Percentiles rank a stretch among this genome's conserved stretches.
These are phyloP conservation scores for Sporothrix pallida DNA, from an alignment of 2,329 filamentous ascomycete species.

Conservation along the genomic window DNA sequence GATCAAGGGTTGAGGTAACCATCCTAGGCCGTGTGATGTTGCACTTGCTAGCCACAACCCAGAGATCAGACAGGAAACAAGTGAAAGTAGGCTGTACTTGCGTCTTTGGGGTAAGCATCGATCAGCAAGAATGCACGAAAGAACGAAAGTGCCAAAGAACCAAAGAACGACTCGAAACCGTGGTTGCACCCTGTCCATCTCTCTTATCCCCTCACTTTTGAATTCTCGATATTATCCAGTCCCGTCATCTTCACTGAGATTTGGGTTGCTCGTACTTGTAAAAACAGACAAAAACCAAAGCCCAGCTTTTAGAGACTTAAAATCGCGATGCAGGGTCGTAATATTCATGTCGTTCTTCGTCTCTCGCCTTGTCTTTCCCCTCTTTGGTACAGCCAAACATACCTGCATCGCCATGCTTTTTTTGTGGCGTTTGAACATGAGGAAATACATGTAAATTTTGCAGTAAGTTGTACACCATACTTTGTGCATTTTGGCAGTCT, in stretches of 20 bases:
- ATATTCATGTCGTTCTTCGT: neutral
- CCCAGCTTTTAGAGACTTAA: neutral
- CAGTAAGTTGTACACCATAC: too few relatives aligned
- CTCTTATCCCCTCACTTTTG: too few relatives aligned
- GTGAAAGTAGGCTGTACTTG: neutral
- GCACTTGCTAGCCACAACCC: neutral
- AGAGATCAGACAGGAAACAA: neutral
- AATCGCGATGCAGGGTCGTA: neutral
- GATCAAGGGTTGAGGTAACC: neutral
- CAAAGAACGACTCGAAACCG: neutral
- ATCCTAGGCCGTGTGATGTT: slow-evolving; percentile 10
- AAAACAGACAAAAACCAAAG: neutral
- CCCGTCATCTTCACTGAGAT: slow-evolving; percentile 4
- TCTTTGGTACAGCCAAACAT: too few relatives aligned
- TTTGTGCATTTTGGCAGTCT: too few relatives aligned
- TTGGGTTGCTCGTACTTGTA: neutral
- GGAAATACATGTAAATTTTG: too few relatives aligned
- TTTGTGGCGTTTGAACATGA: too few relatives aligned
- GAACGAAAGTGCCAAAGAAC: neutral
- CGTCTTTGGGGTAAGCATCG: neutral
- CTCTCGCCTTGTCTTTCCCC: too few relatives aligned
- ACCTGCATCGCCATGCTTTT: too few relatives aligned
- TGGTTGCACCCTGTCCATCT: neutral
- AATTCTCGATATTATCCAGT: too few relatives aligned
- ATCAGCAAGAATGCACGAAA: neutral